Conservation (phyloP, 108 stramenopile species). For the Chaetoceros muelleri region DNA sequence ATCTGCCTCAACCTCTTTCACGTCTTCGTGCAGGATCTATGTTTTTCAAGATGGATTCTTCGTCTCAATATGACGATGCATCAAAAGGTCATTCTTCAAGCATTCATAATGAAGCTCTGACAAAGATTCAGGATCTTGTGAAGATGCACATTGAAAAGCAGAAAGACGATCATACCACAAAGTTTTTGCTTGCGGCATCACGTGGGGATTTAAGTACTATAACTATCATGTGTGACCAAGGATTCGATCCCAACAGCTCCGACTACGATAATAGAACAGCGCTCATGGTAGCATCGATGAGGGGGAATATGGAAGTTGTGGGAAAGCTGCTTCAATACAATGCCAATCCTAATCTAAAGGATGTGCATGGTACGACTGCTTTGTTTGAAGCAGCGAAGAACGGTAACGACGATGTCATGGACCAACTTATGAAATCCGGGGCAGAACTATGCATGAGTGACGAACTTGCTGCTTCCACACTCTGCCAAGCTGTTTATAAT, state of each 20-base stretch:
- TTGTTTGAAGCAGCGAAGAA: conserved; percentile 23
- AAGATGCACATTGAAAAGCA: conserved; percentile 30
- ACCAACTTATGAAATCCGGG: conserved; percentile 20
- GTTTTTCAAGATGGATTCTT: conserved; percentile 7
- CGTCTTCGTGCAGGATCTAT: conserved; percentile 29
- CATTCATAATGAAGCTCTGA: conserved; percentile 7
- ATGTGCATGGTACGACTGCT: conserved; percentile 26
- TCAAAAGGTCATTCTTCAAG: conserved; percentile 5
- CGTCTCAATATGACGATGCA: not conserved
- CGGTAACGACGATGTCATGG: conserved; percentile 25
- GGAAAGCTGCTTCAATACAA: conserved; percentile 18
- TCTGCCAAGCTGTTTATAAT: conserved; percentile 39
- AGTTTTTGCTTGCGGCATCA: conserved; percentile 27
- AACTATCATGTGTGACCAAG: conserved; percentile 25
- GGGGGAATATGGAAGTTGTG: conserved; percentile 19
- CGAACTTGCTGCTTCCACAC: conserved; percentile 24
- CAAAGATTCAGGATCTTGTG: conserved; percentile 17
- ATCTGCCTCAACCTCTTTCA: conserved; percentile 10
- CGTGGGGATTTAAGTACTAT: conserved; percentile 17
- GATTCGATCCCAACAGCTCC: conserved; percentile 22
- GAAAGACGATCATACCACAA: conserved; percentile 30
- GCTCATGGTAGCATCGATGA: conserved; percentile 29
- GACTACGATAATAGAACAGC: conserved; percentile 33
- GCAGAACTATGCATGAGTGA: conserved; percentile 31
- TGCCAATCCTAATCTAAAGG: conserved; percentile 13